A percentile compares a stretch with the other conserved stretches of the same genome.
phyloP scores from a whole-genome alignment of 768 basidiomycete genomes.

The Pleurotus cornucopiae region DNA sequence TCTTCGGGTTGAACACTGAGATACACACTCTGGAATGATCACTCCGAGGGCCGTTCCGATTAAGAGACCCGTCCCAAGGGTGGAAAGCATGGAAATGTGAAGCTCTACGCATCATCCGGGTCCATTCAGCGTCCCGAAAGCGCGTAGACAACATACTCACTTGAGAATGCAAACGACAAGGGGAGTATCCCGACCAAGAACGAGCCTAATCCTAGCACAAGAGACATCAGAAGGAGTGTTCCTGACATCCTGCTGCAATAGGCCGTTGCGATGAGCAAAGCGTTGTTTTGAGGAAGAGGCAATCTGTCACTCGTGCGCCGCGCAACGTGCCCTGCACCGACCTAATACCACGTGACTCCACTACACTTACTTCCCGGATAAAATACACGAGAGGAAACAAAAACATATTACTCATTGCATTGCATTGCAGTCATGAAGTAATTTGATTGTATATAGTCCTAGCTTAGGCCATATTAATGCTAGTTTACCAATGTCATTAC shows the following conservation, averaged over 20 bases:
- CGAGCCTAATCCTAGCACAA: slow-evolving; percentile 54
- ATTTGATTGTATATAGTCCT: too few relatives aligned
- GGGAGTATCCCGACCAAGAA: slow-evolving; percentile 75
- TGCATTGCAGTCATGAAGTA: too few relatives aligned
- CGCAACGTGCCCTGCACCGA: too few relatives aligned
- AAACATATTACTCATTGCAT: too few relatives aligned
- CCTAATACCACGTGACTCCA: too few relatives aligned
- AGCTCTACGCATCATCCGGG: slow-evolving; percentile 24
- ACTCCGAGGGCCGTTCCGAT: slow-evolving; percentile 88
- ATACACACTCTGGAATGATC: slow-evolving; percentile 87
- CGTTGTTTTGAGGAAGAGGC: too few relatives aligned
- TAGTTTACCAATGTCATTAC: too few relatives aligned
- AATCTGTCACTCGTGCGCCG: too few relatives aligned
- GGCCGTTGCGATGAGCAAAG: too few relatives aligned
- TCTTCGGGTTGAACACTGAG: background rate
- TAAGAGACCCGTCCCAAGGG: slow-evolving; percentile 77
- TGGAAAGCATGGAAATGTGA: slow-evolving; percentile 39
- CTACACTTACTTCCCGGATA: too few relatives aligned
- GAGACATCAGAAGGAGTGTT: slow-evolving; percentile 52
- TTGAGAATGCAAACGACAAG: slow-evolving; percentile 66
- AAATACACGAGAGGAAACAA: too few relatives aligned
- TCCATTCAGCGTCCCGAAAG: slow-evolving; percentile 9
- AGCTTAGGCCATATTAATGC: too few relatives aligned
- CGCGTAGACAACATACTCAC: slow-evolving; percentile 33
- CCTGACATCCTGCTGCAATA: background rate